Percentiles rank a stretch among this genome's conserved stretches.
Evolutionary conservation across 1,139 yeast genomes (phyloP).

Genomic region (Saccharomycopsis hybrid): DNA sequence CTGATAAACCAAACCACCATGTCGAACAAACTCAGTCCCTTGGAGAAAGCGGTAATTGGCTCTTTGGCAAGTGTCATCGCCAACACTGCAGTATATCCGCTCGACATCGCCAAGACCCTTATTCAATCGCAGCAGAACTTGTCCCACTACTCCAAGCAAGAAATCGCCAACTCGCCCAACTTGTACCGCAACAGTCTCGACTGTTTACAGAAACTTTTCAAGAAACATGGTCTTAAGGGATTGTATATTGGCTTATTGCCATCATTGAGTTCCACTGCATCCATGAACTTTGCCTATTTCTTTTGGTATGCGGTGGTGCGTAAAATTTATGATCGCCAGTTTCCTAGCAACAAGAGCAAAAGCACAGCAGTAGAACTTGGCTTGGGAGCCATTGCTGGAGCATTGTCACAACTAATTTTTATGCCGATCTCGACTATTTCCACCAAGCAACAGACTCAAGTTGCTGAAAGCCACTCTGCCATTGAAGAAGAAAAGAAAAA

Average conservation of each 20-base stretch:
- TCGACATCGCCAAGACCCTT: conserved; percentile 67
- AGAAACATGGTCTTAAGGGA: conserved; percentile 62
- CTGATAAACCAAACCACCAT: too few relatives aligned
- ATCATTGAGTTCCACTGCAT: conserved; percentile 65
- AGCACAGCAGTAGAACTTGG: conserved; percentile 64
- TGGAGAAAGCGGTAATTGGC: conserved; percentile 79
- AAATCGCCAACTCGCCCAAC: conserved; percentile 24
- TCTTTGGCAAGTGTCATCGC: conserved; percentile 82
- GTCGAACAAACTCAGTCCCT: conserved; percentile 34
- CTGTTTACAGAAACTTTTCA: conserved; percentile 53
- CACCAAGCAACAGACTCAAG: conserved; percentile 72
- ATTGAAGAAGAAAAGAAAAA: conserved; percentile 2
- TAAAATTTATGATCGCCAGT: conserved; percentile 37
- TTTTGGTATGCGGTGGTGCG: conserved; percentile 81
- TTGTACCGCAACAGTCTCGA: conserved; percentile 57
- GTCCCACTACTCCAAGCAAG: conserved; percentile 10
- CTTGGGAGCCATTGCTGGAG: conserved; percentile 83
- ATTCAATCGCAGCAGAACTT: conserved; percentile 54
- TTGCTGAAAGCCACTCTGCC: conserved; percentile 14
- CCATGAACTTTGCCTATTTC: conserved; percentile 78
- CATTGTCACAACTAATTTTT: conserved; percentile 75
- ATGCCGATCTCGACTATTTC: conserved; percentile 80
- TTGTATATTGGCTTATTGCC: conserved; percentile 72
- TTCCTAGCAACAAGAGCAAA: conserved; percentile 30
- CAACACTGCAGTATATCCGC: conserved; percentile 70